Evolutionary conservation across 805 yeast species (phyloP), one percentile per base, ranked within the genome.

Genomic region (Candida arabinofermentans): DNA sequence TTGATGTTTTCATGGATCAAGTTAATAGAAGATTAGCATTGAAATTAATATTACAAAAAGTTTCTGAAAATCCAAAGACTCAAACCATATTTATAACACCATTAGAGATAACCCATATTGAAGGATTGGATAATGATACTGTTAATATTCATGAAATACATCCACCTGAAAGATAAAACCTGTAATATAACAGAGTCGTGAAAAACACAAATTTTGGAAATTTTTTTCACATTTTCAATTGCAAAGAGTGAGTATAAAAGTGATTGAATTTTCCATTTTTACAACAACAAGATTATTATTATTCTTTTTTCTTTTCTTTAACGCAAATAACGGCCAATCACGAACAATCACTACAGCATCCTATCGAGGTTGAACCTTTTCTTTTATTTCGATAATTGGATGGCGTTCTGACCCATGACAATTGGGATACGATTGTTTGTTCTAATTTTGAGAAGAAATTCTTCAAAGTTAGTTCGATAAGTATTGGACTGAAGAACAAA

Each of bases 1-100:
- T 86, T 61, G 99, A 93, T 65, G 99, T 93, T 17, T 93, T 82
- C 56, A 93, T 93, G 99, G 99, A 93, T 62, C 87, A 88, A 37
- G 86, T 88, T 14, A 89, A 90, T 58, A 74, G 99, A 50, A 74
- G 82, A 34, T 76, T 85, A 39, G 88, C 96, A 46, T 79, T 93
- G 58, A 72, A 77, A 36, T 64, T 90, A 47, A 80, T 93, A 58
- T 67, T 89, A 36, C 74, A 75, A 21, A 85, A 87, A 49, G 74
- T 90, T 24, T 64, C 79, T 7, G 72, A 72, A 36, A 75, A 79
- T 42, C 74, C 82, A 0, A 74, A 79, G 46, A 79, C 90, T 0
- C 99, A 91, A 63, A 84, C 96, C 1, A 82, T 91, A 6, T 87
- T 91, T 51, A 91, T 91, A 34, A 91, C 99, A 0, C 99, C 99